These are phyloP conservation scores for Mycena galericulata DNA, from an alignment of 768 basidiomycete species.

Conservation along the genomic window DNA sequence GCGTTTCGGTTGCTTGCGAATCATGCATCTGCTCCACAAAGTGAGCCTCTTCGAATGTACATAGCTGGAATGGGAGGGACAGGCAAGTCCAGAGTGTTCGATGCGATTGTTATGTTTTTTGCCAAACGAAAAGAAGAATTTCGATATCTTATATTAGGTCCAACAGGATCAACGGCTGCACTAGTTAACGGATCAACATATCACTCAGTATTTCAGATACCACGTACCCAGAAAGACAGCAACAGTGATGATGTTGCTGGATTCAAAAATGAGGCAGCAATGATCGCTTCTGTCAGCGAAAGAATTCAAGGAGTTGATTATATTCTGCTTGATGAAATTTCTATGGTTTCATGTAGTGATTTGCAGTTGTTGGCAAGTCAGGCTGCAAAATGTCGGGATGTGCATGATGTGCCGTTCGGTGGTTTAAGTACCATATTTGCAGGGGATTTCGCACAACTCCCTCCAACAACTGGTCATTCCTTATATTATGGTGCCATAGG, in stretches of 20 bases:
- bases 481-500: conserved; percentile 8
- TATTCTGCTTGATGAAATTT: conserved; percentile 49
- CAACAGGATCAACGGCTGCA: conserved; percentile 39
- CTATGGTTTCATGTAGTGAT: conserved; percentile 44
- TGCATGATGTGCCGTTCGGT: conserved; percentile 35
- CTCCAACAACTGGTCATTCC: conserved; percentile 32
- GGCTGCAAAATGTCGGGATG: conserved; percentile 18
- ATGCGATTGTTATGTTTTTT: conserved; percentile 41
- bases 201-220: conserved; percentile 34
- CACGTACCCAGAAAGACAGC: conserved; percentile 34
- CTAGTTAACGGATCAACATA: conserved; percentile 40
- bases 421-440: conserved; percentile 47
- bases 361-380: conserved; percentile 40
- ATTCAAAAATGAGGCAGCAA: not conserved
- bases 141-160: conserved; percentile 12
- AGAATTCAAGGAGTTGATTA: conserved; percentile 39
- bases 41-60: not conserved
- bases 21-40: conserved; percentile 30
- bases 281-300: conserved; percentile 3
- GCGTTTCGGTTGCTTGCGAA: conserved; percentile 44
- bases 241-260: no score
- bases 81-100: conserved; percentile 48
- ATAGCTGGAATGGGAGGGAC: conserved; percentile 47
- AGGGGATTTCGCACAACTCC: conserved; percentile 52
- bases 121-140: not conserved